Evolutionary conservation across 495 filamentous ascomycete species (phyloP).

Genomic region (Talaromyces stipitatus): DNA sequence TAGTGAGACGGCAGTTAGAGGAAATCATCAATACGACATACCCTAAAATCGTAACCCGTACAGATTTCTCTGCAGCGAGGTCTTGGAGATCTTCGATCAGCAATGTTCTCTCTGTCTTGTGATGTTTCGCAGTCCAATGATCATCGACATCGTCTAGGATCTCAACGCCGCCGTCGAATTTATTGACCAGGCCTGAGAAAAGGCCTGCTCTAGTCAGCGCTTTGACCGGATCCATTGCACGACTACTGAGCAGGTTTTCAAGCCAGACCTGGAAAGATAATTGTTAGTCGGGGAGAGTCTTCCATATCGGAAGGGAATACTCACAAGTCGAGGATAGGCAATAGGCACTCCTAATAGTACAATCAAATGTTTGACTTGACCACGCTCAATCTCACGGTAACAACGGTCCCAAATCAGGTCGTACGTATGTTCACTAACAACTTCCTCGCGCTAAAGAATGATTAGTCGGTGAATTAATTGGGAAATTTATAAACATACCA

Average conservation of each 20-base stretch:
- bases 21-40: conserved; percentile 16
- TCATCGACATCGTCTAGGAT: conserved; percentile 89
- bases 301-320: conserved; percentile 21
- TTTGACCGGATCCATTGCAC: conserved; percentile 78
- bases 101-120: conserved; percentile 80
- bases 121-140: conserved; percentile 93
- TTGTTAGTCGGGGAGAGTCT: conserved; percentile 1
- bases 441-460: conserved; percentile 52
- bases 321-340: conserved; percentile 83
- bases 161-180: conserved; percentile 86
- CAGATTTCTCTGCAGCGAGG: conserved; percentile 79
- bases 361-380: conserved; percentile 81
- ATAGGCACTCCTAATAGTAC: conserved; percentile 81
- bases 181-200: conserved; percentile 76
- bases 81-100: conserved; percentile 86
- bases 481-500: conserved; percentile 28
- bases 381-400: conserved; percentile 69
- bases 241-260: conserved; percentile 70
- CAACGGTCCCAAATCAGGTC: conserved; percentile 79
- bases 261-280: conserved; percentile 47
- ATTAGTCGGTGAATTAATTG: conserved; percentile 15
- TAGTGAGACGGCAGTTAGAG: conserved; percentile 5
- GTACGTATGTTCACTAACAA: conserved; percentile 76
- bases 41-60: conserved; percentile 85
- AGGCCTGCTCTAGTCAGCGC: conserved; percentile 75